These are phyloP conservation scores for Exutisphaerella laricina DNA, from an alignment of 2,329 filamentous ascomycete species.

Conservation along the genomic window DNA sequence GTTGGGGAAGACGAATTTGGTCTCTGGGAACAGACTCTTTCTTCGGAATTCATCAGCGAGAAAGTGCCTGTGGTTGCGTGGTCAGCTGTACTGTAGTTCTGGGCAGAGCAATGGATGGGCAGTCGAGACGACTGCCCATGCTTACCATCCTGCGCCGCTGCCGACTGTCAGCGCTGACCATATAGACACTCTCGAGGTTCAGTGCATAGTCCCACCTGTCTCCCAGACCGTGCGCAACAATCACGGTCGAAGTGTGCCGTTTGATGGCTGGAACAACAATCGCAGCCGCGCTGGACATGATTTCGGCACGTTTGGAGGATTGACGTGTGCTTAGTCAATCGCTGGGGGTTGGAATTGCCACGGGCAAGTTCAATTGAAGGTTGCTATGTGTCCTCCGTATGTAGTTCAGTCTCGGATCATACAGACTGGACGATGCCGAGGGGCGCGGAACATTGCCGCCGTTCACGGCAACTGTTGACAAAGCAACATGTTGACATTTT, in stretches of 20 bases:
- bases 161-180: conserved; percentile 10
- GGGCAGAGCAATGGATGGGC: not conserved
- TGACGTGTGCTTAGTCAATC: too few relatives aligned
- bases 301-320: too few relatives aligned
- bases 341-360: too few relatives aligned
- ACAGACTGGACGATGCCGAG: too few relatives aligned
- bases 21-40: conserved; percentile 70
- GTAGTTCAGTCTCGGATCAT: too few relatives aligned
- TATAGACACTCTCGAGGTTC: conserved; percentile 3
- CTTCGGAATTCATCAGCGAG: conserved; percentile 84
- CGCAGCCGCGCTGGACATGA: conserved; percentile 38
- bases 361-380: too few relatives aligned
- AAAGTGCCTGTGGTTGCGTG: conserved; percentile 50
- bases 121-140: not conserved
- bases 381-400: not conserved
- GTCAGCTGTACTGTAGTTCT: not conserved
- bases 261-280: conserved; percentile 73
- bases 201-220: conserved; percentile 51
- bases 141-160: conserved; percentile 65
- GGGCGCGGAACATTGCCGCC: not conserved
- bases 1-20: conserved; percentile 91
- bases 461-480: too few relatives aligned
- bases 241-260: conserved; percentile 88
- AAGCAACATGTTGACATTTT: not conserved
- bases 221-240: conserved; percentile 87